phyloP scores from a whole-genome alignment of 2,329 filamentous ascomycete species.

The Pseudopyricularia cyperi region DNA sequence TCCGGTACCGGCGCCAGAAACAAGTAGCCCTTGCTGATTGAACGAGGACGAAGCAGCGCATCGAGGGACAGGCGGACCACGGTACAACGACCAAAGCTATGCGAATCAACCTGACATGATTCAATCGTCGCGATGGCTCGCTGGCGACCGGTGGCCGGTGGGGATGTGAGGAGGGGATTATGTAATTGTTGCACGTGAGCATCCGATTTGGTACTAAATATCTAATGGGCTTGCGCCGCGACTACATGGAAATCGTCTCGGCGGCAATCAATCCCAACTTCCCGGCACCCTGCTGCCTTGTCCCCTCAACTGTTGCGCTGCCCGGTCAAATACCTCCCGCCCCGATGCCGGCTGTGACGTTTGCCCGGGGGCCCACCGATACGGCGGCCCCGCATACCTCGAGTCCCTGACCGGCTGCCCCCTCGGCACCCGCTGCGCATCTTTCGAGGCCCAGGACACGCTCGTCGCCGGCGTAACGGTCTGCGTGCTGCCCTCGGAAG shows the following conservation, averaged over 20 bases:
- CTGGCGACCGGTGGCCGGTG: too few species aligned
- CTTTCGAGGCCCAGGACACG: not conserved
- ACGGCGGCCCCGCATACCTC: not conserved
- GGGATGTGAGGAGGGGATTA: too few species aligned
- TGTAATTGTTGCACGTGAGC: too few species aligned
- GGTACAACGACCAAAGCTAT: too few species aligned
- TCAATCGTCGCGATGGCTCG: too few species aligned
- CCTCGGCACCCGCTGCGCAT: not conserved
- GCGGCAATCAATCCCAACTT: not conserved
- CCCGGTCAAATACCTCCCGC: not conserved
- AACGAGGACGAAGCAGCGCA: not conserved
- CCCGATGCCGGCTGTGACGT: not conserved
- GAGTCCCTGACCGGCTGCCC: not conserved
- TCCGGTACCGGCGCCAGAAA: not conserved
- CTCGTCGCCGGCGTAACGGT: not conserved
- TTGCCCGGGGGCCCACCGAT: too few species aligned
- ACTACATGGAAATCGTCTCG: too few species aligned
- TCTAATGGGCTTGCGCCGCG: too few species aligned
- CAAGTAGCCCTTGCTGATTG: not conserved
- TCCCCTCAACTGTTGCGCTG: not conserved
- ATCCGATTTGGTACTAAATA: too few species aligned
- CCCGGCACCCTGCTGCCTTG: not conserved
- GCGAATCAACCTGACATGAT: too few species aligned
- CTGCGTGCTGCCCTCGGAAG: not conserved
- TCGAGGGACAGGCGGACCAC: not conserved